Percentiles rank a stretch among this genome's conserved stretches.
Conservation (phyloP, 139 green algal genomes). For the Prasinococcaceae sp. region DNA sequence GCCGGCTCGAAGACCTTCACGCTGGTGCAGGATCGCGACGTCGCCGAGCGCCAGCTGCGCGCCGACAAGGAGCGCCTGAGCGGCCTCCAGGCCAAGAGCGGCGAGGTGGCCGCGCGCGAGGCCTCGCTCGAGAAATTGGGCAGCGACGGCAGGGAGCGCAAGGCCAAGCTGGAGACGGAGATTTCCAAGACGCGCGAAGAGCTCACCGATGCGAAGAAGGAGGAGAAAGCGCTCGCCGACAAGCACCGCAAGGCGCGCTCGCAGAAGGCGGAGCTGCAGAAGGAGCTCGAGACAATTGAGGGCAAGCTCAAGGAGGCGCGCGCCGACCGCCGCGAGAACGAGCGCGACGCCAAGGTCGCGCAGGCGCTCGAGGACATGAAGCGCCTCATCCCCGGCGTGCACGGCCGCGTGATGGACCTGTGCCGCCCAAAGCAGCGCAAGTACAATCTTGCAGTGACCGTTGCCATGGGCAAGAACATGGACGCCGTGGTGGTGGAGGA, state of each 20-base stretch:
- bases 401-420: conserved; percentile 67
- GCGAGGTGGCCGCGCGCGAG: conserved; percentile 25
- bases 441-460: conserved; percentile 74
- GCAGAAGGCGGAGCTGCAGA: conserved; percentile 29
- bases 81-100: conserved; percentile 19
- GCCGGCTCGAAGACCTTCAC: conserved; percentile 26
- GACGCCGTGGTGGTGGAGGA: conserved; percentile 79
- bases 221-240: conserved; percentile 10
- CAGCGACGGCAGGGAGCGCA: conserved; percentile 8
- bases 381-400: conserved; percentile 53
- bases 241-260: conserved; percentile 13
- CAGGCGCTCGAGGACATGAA: conserved; percentile 52
- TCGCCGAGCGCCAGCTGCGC: conserved; percentile 11
- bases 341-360: conserved; percentile 39
- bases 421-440: conserved; percentile 46
- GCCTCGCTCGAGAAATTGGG: conserved; percentile 7
- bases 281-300: conserved; percentile 46
- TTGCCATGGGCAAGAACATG: conserved; percentile 69
- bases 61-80: conserved; percentile 34
- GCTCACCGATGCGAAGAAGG: conserved; percentile 21
- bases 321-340: conserved; percentile 43
- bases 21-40: conserved; percentile 25
- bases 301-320: conserved; percentile 46
- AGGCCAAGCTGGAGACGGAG: conserved; percentile 3
- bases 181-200: conserved; percentile 18